Evolutionary conservation across 345 rosid species (phyloP).

Genomic region (Salix arbutifolia): DNA sequence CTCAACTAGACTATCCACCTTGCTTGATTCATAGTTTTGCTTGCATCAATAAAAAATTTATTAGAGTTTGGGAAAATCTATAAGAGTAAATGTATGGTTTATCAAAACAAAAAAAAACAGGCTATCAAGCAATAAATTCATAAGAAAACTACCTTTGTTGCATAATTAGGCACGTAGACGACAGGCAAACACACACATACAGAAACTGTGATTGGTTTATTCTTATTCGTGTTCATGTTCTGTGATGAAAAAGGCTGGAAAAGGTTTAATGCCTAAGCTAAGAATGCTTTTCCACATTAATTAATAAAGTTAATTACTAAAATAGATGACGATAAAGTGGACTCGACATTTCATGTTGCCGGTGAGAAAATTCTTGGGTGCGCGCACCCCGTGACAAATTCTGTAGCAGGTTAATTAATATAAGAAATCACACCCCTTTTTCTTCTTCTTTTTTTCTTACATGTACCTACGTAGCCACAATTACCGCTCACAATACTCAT

Average conservation of each 20-base stretch:
- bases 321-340: conserved; percentile 24
- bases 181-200: conserved; percentile 52
- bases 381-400: not conserved
- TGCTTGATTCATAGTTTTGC: too few relatives aligned
- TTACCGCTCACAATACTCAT: not conserved
- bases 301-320: conserved; percentile 7
- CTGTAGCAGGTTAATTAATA: not conserved
- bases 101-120: conserved; percentile 30
- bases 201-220: conserved; percentile 47
- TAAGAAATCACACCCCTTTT: not conserved
- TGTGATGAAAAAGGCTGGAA: conserved; percentile 6
- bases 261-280: conserved; percentile 11
- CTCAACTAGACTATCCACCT: too few relatives aligned
- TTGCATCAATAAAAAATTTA: too few relatives aligned
- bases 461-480: not conserved
- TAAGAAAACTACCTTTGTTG: conserved; percentile 27
- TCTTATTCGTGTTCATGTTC: conserved; percentile 13
- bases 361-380: not conserved
- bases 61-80: not conserved
- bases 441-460: too few relatives aligned
- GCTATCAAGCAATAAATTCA: conserved; percentile 49
- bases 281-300: conserved; percentile 42
- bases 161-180: conserved; percentile 36
- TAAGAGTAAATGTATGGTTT: conserved; percentile 9
- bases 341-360: conserved; percentile 15